Base-by-base conservation (phyloP, 352 stramenopile genomes). In the Aphanomyces cochlioides region DNA sequence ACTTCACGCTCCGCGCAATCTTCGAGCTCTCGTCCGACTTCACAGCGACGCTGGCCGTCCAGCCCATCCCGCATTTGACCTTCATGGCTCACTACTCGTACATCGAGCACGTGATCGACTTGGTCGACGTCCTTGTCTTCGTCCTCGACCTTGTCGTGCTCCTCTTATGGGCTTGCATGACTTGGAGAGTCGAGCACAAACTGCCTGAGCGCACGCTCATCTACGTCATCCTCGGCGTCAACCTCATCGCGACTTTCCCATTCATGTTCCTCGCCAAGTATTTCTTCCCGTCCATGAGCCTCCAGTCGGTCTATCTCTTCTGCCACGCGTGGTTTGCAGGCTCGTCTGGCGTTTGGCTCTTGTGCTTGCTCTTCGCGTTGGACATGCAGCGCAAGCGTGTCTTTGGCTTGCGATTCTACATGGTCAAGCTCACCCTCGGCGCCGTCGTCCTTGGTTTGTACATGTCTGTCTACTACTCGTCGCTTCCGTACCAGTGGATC, bases 371-470 rank as follows among this genome's bases (percentile, higher is more conserved):
- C 21, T 69, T 69, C 38, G 28, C 40, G 10, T 37, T 69, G 12
- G 61, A 69, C 48, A 69, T 69, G 61, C 61, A 69, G 48, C 61
- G 61, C 45, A 69, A 47, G 45, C 61, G 61, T 17, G 34, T 47
- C 19, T 69, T 69, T 59, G 61, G 61, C n/a, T 41, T 12, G 15
- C 45, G 61, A 36, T 69, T 69, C 48, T 69, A 54, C 40, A 0
- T 59, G n/a, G 48, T 54, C 61, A 69, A 69, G 48, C 36, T 69
- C 40, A 50, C 40, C 5, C 61, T 69, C 13, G 61, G 61, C 45
- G 5, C 37, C 13, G 38, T 34, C 61, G 61, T 69, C 47, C 19
- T 69, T 13, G 37, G 36, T 7, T n/a, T 59, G 8, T 69, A 69
- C 48, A 28, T 69, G 10, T 69, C 10, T 8, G 40, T 56, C 17